Evolutionary conservation across 176 grass and related monocot genomes (phyloP), one percentile per base, ranked within the genome.

Genomic region (Cenchrus americanus): DNA sequence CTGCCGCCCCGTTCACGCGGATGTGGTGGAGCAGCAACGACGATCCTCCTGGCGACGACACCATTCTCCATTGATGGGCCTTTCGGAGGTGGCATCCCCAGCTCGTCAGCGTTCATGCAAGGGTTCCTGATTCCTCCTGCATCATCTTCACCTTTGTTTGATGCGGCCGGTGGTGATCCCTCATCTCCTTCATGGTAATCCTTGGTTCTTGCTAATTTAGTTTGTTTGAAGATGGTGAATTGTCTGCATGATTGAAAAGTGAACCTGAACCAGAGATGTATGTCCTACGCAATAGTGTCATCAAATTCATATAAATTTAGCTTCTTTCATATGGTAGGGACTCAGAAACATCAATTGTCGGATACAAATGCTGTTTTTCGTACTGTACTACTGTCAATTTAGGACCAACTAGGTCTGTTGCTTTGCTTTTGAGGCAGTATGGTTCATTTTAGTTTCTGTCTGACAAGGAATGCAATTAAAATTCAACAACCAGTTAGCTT

Each of bases 241-340:
- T 3, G 34, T 37, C 4, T 37, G 32, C 62, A 87, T 90, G 80
- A 84, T 84, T 83, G 62, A 85, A 61, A 75, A 64, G 52, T 84
- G 69, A 87, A 87, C 80, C 76, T 87, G 80, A 79, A 87, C 73
- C 84, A 83, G 84, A 75, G 84, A 75, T 87, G 84, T 90, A 84
- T 90, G 80, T 68, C 84, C 80, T 80, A 90, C 43, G 75, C 84
- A 90, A 87, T 83, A 74, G 84, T 86, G 44, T 37, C 80, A 87
- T 79, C 86, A 87, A 82, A 73, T 60, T 68, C 82, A 30, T 59
- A 86, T 79, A 86, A 83, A 30, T 62, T 40, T 67, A 74, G 42
- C 69, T 68, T 85, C 67, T 86, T 78, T 71, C 53, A 69, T 61
- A 83, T 90, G 73, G 74, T 79, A 79, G 51, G 60, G 69, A 79